Evolutionary conservation across 257 asterid species (phyloP), one percentile per base, ranked within the genome.

Genomic region (Solanum lycopersicoides): DNA sequence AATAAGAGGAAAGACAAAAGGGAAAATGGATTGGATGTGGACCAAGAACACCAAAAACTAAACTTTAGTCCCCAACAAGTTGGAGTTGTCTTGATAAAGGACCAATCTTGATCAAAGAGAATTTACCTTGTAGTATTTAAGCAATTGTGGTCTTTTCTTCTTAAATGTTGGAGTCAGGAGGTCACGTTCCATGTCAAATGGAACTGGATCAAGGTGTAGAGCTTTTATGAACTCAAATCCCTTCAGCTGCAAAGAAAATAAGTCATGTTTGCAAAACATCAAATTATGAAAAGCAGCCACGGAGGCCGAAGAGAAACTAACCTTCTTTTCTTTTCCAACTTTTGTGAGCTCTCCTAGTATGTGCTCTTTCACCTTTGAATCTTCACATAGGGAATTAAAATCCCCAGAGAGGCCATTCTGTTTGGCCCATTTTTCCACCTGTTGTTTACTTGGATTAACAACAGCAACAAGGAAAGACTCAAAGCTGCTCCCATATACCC

Each of bases 81-180:
- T 71, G n/a, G n/a, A 32, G 75, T 14, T 7, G 35, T 28, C 11
- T 68, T 13, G 39, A 68, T 68, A 69, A 41, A 39, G 12, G 59
- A 76, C 7, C 9, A 6, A 39, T 44, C 65, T n/a, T 4, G 45
- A 47, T 47, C 10, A 80, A 30, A 30, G 69, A 50, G 85, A 72
- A 86, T 47, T 23, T 85, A 97, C 99, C 98, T 96, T 94, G 95
- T 97, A 97, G 92, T 92, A 90, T 88, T 95, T 97, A 32, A 92
- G 98, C 90, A 97, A 34, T 92, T 96, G 99, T 73, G 99, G 98
- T 88, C 99, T 93, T 90, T 95, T 97, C 93, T 92, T 94, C 94
- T 97, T 97, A 92, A 94, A 97, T 42, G 99, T 95, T 23, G 99
- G 99, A 1, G 99, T 97, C 75, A 97, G 93, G 84, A 97, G 99